Conservation (phyloP, 1,284 basidiomycete genomes). For the Fereydounia khargensis region DNA sequence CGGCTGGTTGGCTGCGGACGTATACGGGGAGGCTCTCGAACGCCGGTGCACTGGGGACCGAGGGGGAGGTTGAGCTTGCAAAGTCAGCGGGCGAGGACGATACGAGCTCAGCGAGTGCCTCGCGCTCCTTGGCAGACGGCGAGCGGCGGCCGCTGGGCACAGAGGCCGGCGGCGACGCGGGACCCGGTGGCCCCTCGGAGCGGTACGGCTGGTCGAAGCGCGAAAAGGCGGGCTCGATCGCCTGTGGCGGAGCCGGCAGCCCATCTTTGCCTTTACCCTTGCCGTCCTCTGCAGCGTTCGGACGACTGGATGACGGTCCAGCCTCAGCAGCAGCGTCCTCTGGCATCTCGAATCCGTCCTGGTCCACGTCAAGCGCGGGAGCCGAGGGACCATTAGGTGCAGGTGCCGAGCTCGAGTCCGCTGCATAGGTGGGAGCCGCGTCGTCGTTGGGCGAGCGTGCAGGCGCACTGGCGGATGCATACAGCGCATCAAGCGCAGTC, state of each 20-base stretch:
- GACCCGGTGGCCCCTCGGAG: conserved; percentile 4
- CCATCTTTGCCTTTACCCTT: conserved; percentile 19
- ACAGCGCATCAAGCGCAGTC: conserved; percentile 25
- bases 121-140: neutral
- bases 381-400: conserved; percentile 22
- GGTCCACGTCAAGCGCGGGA: conserved; percentile 23
- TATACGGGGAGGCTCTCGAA: neutral
- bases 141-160: neutral
- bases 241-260: conserved; percentile 26
- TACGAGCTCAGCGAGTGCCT: neutral
- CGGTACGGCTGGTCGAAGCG: conserved; percentile 41
- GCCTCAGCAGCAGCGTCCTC: neutral
- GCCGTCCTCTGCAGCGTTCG: conserved; percentile 1
- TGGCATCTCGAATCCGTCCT: conserved; percentile 36
- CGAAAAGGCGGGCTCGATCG: conserved; percentile 28
- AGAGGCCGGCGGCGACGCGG: neutral
- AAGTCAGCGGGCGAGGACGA: neutral
- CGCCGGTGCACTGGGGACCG: neutral
- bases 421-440: neutral
- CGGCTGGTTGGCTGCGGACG: neutral
- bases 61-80: neutral
- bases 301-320: neutral
- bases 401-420: conserved; percentile 11
- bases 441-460: conserved; percentile 16
- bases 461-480: conserved; percentile 29